phyloP scores from a whole-genome alignment of 1,284 basidiomycete genomes.

The Sutorius eximius region DNA sequence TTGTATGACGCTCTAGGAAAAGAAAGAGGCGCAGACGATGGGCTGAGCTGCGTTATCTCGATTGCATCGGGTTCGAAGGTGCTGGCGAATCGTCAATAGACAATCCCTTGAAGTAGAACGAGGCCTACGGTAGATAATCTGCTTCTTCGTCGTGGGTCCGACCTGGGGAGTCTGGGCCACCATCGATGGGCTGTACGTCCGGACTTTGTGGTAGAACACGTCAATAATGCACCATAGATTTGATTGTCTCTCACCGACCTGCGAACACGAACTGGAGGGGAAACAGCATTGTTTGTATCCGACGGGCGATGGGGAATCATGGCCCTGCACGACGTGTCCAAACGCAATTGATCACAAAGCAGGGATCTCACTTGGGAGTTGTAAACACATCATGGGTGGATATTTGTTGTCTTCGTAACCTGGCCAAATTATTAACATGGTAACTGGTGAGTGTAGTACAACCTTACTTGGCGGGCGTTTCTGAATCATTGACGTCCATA shows the following conservation, averaged over 20 bases:
- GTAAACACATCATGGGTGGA: constrained; percentile 5
- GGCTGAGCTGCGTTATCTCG: neutral
- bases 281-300: neutral
- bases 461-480: constrained; percentile 24
- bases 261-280: neutral
- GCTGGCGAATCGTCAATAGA: constrained; percentile 9
- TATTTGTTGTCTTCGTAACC: constrained; percentile 13
- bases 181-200: neutral
- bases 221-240: constrained; percentile 1
- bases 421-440: neutral
- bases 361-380: constrained; percentile 11
- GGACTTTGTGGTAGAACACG: constrained; percentile 5
- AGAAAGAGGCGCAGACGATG: neutral
- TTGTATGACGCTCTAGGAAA: constrained; percentile 23
- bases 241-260: constrained; percentile 13
- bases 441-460: neutral
- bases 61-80: constrained; percentile 20
- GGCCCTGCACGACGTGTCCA: constrained; percentile 3
- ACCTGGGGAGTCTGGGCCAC: neutral
- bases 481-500: neutral
- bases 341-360: neutral
- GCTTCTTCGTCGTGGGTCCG: constrained; percentile 12
- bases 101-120: neutral
- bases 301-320: neutral
- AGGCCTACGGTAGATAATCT: constrained; percentile 24